Conservation (phyloP, 129 eudicot genomes). For the Centella asiatica region DNA sequence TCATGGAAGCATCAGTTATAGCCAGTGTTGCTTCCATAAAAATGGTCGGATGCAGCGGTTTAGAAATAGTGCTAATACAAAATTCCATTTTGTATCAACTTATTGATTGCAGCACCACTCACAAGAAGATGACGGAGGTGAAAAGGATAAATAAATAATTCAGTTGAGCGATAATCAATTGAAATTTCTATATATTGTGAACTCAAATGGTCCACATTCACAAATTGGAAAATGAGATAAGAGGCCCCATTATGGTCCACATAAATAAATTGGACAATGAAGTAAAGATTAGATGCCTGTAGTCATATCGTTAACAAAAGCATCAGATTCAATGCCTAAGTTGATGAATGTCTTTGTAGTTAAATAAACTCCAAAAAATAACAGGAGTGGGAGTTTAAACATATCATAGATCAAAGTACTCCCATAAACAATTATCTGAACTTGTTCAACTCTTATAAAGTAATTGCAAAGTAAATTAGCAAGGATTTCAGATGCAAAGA, state of each 20-base stretch:
- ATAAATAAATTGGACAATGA: too few relatives aligned
- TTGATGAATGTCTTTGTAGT: neutral
- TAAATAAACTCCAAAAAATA: neutral
- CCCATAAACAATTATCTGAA: too few relatives aligned
- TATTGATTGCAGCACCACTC: neutral
- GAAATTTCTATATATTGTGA: neutral
- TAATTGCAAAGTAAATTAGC: slow-evolving; percentile 1
- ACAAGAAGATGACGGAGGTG: neutral
- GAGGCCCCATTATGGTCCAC: too few relatives aligned
- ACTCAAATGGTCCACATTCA: neutral
- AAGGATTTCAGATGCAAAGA: neutral
- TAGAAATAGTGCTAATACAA: too few relatives aligned
- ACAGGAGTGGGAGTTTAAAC: neutral
- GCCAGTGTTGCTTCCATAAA: too few relatives aligned
- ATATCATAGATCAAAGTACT: too few relatives aligned
- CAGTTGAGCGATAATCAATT: neutral
- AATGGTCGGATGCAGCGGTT: too few relatives aligned
- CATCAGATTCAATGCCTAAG: neutral
- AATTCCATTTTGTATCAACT: neutral
- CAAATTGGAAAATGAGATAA: too few relatives aligned
- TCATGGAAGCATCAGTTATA: too few relatives aligned
- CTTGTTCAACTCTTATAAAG: too few relatives aligned
- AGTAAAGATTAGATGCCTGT: too few relatives aligned
- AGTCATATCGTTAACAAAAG: neutral
- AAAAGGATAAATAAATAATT: neutral